Evolutionary conservation across 306 rosid genomes (phyloP).

Genomic region (Pueraria montana): DNA sequence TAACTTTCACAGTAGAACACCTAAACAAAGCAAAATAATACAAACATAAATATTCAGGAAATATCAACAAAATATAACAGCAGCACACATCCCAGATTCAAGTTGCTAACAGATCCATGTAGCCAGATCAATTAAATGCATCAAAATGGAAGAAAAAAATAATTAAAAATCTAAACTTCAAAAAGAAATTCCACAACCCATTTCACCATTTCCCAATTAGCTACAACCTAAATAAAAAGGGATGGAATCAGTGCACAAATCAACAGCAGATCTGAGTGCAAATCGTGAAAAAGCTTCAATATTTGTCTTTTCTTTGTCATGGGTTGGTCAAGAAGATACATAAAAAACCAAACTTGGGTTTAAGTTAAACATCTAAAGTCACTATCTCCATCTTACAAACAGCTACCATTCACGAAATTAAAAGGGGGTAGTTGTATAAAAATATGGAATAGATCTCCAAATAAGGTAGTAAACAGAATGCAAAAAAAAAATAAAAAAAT

Average conservation of each 20-base stretch:
- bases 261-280: constrained; percentile 58
- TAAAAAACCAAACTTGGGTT: neutral
- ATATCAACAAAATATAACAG: constrained; percentile 20
- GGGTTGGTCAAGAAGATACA: constrained; percentile 6
- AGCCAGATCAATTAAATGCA: neutral
- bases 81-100: neutral
- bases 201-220: constrained; percentile 6
- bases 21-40: constrained; percentile 41
- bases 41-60: neutral
- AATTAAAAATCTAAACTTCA: neutral
- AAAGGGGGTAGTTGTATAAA: neutral
- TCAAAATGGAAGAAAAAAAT: neutral
- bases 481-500: neutral
- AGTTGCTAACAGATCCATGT: constrained; percentile 35
- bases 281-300: neutral
- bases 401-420: neutral
- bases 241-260: constrained; percentile 12
- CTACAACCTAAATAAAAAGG: neutral
- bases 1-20: constrained; percentile 64
- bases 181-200: neutral
- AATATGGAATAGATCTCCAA: neutral
- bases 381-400: neutral
- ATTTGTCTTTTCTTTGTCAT: too few species aligned
- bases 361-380: neutral
- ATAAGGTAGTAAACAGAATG: neutral